phyloP scores from a whole-genome alignment of 306 rosid species.

The Herpetospermum pedunculosum region DNA sequence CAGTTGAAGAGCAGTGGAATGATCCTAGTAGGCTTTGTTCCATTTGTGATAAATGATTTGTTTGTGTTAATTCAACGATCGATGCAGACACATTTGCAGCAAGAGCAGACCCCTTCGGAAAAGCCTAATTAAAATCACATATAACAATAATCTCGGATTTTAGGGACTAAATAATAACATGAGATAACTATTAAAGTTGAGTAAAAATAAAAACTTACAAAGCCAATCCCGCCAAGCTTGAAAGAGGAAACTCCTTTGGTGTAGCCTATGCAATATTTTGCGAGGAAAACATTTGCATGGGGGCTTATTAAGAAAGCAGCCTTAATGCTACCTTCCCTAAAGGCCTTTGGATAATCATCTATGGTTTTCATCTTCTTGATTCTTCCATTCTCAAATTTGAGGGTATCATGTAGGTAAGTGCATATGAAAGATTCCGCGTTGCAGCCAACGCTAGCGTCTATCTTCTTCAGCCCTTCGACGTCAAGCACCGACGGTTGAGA shows the following conservation, averaged over 20 bases:
- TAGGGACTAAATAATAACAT: no score
- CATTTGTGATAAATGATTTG: slow-evolving; percentile 15
- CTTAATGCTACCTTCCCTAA: slow-evolving; percentile 23
- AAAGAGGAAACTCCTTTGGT: slow-evolving; percentile 18
- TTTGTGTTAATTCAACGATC: slow-evolving; percentile 16
- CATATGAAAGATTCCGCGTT: slow-evolving; percentile 35
- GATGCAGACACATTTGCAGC: slow-evolving; percentile 22
- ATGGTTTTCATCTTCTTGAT: slow-evolving; percentile 20
- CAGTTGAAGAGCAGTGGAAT: slow-evolving; percentile 16
- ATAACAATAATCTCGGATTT: neutral
- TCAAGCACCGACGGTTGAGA: slow-evolving; percentile 33
- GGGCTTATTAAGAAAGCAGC: slow-evolving; percentile 56
- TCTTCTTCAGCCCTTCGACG: slow-evolving; percentile 21
- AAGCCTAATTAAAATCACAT: slow-evolving; percentile 20
- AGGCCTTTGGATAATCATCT: slow-evolving; percentile 36
- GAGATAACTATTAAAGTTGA: no score
- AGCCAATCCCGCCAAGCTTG: slow-evolving; percentile 46
- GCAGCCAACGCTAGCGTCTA: slow-evolving; percentile 32
- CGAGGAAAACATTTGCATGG: slow-evolving; percentile 47
- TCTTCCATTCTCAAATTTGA: slow-evolving; percentile 19
- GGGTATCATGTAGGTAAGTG: slow-evolving; percentile 15
- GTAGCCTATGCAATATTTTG: slow-evolving; percentile 32
- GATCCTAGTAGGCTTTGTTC: slow-evolving; percentile 20
- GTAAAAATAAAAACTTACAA: slow-evolving; percentile 22
- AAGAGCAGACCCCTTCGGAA: slow-evolving; percentile 24